phyloP scores from a whole-genome alignment of 768 basidiomycete species.

The Ramaria sp. region DNA sequence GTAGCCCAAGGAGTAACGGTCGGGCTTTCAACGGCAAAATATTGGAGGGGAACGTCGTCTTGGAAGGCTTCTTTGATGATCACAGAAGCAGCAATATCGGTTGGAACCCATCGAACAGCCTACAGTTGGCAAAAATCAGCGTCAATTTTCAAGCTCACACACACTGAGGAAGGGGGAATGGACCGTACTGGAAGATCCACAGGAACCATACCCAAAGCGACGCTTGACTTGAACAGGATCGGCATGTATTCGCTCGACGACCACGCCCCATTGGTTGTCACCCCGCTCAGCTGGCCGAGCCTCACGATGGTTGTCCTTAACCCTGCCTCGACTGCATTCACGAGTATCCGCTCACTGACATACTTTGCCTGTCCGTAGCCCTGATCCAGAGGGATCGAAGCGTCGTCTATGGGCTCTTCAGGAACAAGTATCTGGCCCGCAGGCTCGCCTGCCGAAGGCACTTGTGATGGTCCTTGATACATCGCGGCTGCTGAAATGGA shows the following conservation, averaged over 20 bases:
- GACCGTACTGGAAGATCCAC: neutral
- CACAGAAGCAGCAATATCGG: neutral
- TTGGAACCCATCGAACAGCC: neutral
- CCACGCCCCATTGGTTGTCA: neutral
- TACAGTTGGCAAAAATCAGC: neutral
- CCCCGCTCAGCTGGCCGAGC: neutral
- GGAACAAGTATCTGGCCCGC: slow-evolving; percentile 11
- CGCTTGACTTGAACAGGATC: neutral
- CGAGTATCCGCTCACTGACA: slow-evolving; percentile 1
- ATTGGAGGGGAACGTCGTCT: no score
- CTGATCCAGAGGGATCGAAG: slow-evolving; percentile 24
- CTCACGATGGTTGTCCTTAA: neutral
- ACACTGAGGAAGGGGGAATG: neutral
- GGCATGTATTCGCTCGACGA: neutral
- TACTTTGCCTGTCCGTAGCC: slow-evolving; percentile 39
- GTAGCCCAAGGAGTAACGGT: neutral
- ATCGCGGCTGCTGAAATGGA: neutral
- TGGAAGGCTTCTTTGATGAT: neutral
- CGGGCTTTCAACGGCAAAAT: neutral
- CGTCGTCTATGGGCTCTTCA: slow-evolving; percentile 23
- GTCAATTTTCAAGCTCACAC: neutral
- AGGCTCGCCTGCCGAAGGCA: no score
- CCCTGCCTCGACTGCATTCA: neutral
- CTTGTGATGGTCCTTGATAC: neutral
- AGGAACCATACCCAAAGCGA: neutral